Conservation (phyloP, 768 basidiomycete genomes). For the Termitomyces sp. region DNA sequence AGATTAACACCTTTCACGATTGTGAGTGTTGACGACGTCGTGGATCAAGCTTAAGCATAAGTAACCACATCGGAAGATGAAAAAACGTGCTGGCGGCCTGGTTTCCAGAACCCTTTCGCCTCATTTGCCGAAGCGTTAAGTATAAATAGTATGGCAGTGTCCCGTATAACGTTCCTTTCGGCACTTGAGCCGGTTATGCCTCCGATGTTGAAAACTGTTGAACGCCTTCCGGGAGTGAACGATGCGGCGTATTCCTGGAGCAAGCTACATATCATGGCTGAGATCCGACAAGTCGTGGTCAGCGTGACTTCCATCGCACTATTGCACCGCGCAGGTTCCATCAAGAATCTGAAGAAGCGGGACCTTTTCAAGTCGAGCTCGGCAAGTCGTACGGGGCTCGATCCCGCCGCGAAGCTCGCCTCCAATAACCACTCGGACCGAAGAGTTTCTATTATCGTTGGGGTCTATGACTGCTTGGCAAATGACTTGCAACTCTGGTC, state of each 20-base stretch:
- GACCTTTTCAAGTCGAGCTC: background rate
- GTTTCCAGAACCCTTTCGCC: background rate
- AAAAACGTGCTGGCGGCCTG: background rate
- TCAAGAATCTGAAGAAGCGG: background rate
- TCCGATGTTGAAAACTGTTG: background rate
- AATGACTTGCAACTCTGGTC: background rate
- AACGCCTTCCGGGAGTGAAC: background rate
- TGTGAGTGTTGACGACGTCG: conserved; percentile 3
- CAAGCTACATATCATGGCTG: too few relatives aligned
- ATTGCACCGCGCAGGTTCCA: background rate
- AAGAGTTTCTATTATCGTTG: background rate
- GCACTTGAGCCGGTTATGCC: background rate
- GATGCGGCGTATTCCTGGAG: too few relatives aligned
- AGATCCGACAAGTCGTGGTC: background rate
- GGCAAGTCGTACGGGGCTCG: background rate
- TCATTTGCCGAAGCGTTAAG: background rate
- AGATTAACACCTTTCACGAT: background rate
- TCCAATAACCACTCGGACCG: background rate
- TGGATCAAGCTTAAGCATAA: background rate
- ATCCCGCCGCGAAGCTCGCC: too few relatives aligned
- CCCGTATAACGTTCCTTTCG: background rate
- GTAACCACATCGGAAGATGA: background rate
- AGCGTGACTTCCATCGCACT: background rate
- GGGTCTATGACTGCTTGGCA: background rate
- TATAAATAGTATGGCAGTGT: background rate